Conservation (phyloP, 768 basidiomycete species). For the Boletales sp. region DNA sequence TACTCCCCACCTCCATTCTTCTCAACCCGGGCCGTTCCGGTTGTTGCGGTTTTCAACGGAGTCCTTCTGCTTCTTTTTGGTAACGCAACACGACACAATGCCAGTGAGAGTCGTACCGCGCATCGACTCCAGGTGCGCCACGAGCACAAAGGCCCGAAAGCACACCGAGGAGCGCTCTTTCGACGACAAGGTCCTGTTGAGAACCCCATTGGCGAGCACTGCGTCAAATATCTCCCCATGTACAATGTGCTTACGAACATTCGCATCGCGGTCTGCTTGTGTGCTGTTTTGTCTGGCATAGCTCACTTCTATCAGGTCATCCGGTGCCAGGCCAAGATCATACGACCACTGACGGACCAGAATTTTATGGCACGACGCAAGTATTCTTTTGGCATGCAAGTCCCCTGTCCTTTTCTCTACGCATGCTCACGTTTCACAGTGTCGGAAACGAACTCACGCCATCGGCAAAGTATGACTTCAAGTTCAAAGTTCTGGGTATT, state of each 20-base stretch:
- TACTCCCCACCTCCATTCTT: too few species aligned
- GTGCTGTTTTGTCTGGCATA: conserved; percentile 23
- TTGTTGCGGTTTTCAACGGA: too few species aligned
- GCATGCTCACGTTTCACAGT: too few species aligned
- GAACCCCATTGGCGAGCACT: conserved; percentile 97
- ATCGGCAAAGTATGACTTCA: too few species aligned
- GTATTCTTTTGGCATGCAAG: conserved; percentile 95
- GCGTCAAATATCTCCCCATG: conserved; percentile 99
- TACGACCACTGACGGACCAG: conserved; percentile 75
- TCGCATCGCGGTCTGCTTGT: too few species aligned
- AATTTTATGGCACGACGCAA: conserved; percentile 91
- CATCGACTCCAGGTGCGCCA: conserved; percentile 74
- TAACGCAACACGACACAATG: conserved; percentile 54
- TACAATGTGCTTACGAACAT: conserved; percentile 99
- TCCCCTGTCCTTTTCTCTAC: neutral
- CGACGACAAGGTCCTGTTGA: conserved; percentile 63
- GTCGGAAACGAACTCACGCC: too few species aligned
- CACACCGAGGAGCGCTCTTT: conserved; percentile 60
- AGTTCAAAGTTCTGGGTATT: too few species aligned
- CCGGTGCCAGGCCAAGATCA: conserved; percentile 93
- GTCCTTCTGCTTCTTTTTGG: too few species aligned
- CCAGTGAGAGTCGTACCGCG: too few species aligned
- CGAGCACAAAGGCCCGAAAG: conserved; percentile 72
- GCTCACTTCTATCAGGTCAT: conserved; percentile 60
- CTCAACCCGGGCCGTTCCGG: too few species aligned